Conservation (phyloP, 805 yeast genomes). For the Metschnikowia kunwiensis region DNA sequence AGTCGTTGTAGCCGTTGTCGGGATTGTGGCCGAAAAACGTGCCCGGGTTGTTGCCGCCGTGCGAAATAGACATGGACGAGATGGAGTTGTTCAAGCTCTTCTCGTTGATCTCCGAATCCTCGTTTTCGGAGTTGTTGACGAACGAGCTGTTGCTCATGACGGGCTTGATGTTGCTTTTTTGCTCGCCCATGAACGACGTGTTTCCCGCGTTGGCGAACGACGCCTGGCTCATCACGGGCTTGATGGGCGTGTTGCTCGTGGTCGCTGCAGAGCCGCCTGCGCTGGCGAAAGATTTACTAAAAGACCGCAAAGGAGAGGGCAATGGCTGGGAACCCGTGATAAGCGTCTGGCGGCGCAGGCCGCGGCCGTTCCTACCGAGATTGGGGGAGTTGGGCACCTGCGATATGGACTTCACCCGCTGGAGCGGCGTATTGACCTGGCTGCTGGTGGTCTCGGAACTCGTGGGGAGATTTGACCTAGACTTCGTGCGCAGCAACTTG, state of each 20-base stretch:
- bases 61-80: constrained; percentile 42
- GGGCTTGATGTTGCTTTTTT: constrained; percentile 6
- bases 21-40: constrained; percentile 9
- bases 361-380: constrained; percentile 43
- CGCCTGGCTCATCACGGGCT: constrained; percentile 20
- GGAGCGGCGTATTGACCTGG: constrained; percentile 12
- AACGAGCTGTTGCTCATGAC: constrained; percentile 13
- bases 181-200: constrained; percentile 2
- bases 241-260: constrained; percentile 41
- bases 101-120: constrained; percentile 17
- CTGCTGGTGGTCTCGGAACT: constrained; percentile 10
- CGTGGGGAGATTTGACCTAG: constrained; percentile 6
- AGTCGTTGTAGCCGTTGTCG: constrained; percentile 8
- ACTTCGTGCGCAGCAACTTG: constrained; percentile 18
- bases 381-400: constrained; percentile 32
- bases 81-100: constrained; percentile 36
- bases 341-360: constrained; percentile 68
- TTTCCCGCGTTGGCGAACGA: constrained; percentile 10
- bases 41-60: constrained; percentile 19
- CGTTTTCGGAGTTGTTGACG: constrained; percentile 17
- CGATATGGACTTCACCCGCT: constrained; percentile 17
- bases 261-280: constrained; percentile 35
- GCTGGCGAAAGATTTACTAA: constrained; percentile 39
- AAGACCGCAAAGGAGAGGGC: constrained; percentile 79
- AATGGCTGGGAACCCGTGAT: constrained; percentile 91